Evolutionary conservation across 1,139 yeast genomes (phyloP).

Genomic region (Magnusiomyces paraingens): DNA sequence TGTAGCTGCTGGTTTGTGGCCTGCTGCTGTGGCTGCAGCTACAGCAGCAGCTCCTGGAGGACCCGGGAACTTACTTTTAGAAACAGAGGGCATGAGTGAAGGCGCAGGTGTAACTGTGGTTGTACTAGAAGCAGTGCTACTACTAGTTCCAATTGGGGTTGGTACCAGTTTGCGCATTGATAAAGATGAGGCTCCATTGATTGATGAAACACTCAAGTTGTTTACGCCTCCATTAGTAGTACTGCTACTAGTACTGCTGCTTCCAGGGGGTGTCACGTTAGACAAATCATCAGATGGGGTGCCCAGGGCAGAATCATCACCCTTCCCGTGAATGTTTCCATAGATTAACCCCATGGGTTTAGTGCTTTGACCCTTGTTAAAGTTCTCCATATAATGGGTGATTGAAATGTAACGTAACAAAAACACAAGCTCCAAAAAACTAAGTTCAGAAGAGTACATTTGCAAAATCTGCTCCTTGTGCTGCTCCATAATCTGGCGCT

Average conservation of each 20-base stretch:
- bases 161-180: too few relatives aligned
- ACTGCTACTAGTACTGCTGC: neutral
- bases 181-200: neutral
- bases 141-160: too few relatives aligned
- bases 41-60: too few relatives aligned
- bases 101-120: neutral
- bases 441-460: neutral
- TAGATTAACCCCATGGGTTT: neutral
- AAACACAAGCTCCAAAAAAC: constrained; percentile 1
- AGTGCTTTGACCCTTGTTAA: neutral
- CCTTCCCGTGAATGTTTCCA: too few relatives aligned
- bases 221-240: neutral
- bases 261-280: neutral
- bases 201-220: neutral
- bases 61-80: too few relatives aligned
- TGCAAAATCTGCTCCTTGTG: neutral
- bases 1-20: neutral
- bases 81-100: neutral
- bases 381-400: neutral
- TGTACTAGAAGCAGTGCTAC: constrained; percentile 3
- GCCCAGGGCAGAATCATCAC: too few relatives aligned
- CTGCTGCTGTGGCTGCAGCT: too few relatives aligned
- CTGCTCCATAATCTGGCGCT: neutral
- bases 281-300: neutral
- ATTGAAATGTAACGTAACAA: constrained; percentile 3